A percentile compares a stretch with the other conserved stretches of the same genome.
These are phyloP conservation scores for Penicillium italicum DNA, from an alignment of 2,329 filamentous ascomycete genomes.

Conservation along the genomic window DNA sequence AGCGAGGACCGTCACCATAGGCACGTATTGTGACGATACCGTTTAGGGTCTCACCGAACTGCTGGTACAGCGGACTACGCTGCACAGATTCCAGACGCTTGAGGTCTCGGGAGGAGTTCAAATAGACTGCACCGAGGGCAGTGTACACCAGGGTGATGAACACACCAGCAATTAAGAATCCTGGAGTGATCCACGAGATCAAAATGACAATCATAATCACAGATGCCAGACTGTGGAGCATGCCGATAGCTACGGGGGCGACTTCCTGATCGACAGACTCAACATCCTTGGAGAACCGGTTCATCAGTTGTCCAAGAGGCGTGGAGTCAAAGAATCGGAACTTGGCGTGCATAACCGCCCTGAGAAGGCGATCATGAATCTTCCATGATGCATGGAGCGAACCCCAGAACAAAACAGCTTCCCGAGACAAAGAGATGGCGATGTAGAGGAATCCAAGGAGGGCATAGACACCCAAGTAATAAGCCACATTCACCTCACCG, in stretches of 20 bases:
- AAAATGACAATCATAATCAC: constrained; percentile 82
- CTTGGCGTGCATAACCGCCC: constrained; percentile 76
- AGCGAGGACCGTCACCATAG: constrained; percentile 89
- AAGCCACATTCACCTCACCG: constrained; percentile 68
- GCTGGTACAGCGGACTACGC: constrained; percentile 91
- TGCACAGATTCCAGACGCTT: constrained; percentile 94
- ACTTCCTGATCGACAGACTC: constrained; percentile 95
- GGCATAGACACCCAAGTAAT: constrained; percentile 82
- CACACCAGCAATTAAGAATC: constrained; percentile 78
- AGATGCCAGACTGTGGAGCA: constrained; percentile 62
- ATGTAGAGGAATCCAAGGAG: constrained; percentile 74
- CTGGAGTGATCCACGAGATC: constrained; percentile 84
- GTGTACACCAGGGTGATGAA: constrained; percentile 84
- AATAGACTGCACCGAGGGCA: constrained; percentile 79
- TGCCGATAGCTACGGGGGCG: constrained; percentile 80
- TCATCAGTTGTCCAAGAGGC: constrained; percentile 93
- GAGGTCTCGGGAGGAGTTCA: constrained; percentile 87
- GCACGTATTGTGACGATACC: constrained; percentile 96
- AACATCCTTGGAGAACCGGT: constrained; percentile 96
- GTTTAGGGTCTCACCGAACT: constrained; percentile 91
- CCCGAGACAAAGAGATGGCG: constrained; percentile 73
- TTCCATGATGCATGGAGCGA: constrained; percentile 83
- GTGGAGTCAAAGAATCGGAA: constrained; percentile 99
- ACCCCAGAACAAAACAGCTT: constrained; percentile 87
- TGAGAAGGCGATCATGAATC: constrained; percentile 75